phyloP scores from a whole-genome alignment of 441 rosid genomes.

The Gossypium lobatum region DNA sequence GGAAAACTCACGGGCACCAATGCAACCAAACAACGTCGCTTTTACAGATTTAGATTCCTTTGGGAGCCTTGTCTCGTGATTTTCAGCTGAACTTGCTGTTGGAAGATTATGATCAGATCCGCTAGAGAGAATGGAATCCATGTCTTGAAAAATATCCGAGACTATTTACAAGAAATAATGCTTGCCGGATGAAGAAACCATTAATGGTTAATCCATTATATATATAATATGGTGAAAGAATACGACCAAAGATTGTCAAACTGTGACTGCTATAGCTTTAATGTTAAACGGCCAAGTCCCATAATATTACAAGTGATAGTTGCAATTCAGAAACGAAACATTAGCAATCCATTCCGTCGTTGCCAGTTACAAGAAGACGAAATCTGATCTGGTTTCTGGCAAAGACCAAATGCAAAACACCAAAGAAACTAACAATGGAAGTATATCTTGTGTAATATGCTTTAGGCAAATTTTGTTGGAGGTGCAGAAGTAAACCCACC shows the following conservation, averaged over 20 bases:
- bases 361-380: not conserved
- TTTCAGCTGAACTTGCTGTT: not conserved
- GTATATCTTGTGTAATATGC: conserved; percentile 2
- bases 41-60: not conserved
- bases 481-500: too few relatives aligned
- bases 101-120: not conserved
- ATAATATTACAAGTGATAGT: too few relatives aligned
- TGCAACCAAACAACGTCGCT: conserved; percentile 14
- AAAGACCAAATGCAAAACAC: not conserved
- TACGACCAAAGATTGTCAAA: not conserved
- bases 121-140: not conserved
- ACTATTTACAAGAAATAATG: not conserved
- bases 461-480: not conserved
- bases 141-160: not conserved
- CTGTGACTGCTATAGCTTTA: not conserved
- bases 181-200: not conserved
- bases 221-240: not conserved
- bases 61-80: not conserved
- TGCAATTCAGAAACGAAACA: too few relatives aligned
- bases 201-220: not conserved
- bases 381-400: not conserved
- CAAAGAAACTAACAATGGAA: not conserved
- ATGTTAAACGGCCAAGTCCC: too few relatives aligned
- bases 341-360: too few relatives aligned
- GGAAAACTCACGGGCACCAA: conserved; percentile 33